Evolutionary conservation across 2,329 filamentous ascomycete species (phyloP), one percentile per base, ranked within the genome.

Genomic region (Nigrospora oryzae): DNA sequence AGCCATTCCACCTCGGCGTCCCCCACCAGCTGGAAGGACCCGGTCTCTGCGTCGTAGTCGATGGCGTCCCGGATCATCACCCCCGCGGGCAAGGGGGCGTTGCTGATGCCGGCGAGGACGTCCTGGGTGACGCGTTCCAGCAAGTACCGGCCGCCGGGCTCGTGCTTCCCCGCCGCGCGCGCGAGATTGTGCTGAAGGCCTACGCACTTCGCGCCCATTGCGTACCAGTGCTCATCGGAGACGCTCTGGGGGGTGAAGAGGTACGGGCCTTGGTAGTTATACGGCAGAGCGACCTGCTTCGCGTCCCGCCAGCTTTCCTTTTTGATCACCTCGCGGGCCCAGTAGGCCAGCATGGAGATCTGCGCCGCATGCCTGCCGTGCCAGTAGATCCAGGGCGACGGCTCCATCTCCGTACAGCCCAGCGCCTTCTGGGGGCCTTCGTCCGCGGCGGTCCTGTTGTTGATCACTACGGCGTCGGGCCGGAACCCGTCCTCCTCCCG

Each of bases 1-100:
- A 67, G 50, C 61, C 62, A 65, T 16, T 52, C 43, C n/a, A 62
- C 44, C 32, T 66, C 64, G 8, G 53, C 47, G 30, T 52, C 49
- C 37, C 51, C 49, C 13, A 63, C 31, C 1, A 46, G 45, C 7
- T 51, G 46, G 7, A 38, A 41, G 12, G 40, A 32, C n/a, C 32
- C n/a, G 14, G n/a, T 15, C 11, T 30, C 13, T 7, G 37, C 19
- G 17, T 5, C 11, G 8, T 17, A 28, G 6, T 32, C 15, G 16
- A 44, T n/a, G 2, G 39, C 23, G 8, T 45, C 36, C 6, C 38
- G 36, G 11, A 48, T 42, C 11, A 46, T 46, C 5, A 49, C 19
- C 14, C 34, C 42, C 16, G 16, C 5, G 6, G 40, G 48, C 46
- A n/a, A 40, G 28, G 2, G 36, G 4, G 12, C 42, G 49, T 17